Evolutionary conservation across 768 basidiomycete species (phyloP), one percentile per base, ranked within the genome.

Genomic region (Mycena rebaudengoi): DNA sequence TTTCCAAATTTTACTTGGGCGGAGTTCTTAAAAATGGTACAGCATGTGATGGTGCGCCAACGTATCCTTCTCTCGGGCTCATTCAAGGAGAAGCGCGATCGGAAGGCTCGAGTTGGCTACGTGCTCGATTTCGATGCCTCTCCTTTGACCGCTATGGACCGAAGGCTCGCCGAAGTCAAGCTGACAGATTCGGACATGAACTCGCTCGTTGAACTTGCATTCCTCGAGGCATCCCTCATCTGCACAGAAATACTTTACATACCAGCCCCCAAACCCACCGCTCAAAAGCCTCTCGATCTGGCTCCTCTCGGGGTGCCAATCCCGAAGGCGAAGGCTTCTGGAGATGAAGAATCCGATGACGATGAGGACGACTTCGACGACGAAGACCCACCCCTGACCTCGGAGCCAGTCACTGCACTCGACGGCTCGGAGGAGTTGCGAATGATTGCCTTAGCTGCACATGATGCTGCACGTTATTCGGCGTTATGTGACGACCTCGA

Each of bases 1-100:
- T 50, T 75, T 7, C 71, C 74, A 1, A 69, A 75, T 46, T 75
- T 75, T 59, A 69, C 71, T 3, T 75, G 68, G 37, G 54, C 65
- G 1, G 73, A 75, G 46, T 63, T 75, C 28, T 28, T 72, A 1
- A 69, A 70, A 37, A 63, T 75, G 3, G 62, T 71, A 13, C 65
- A 71, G 43, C 74, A 75, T 56, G 62, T 74, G 13, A 67, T 69
- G 69, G 60, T 72, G 0, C 56, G 71, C 2, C 74, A 75, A 33
- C 49, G 56, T 0, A 68, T 75, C 30, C 71, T 75, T 10, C 65
- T 74, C 8, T 69, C 71, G 1, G 72, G 68, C 1, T 35, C 57
- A n/a, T 51, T 69, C 60, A 62, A 59, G 10, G 35, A 33, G 20
- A 65, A 61, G 10, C 52, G 66, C 12, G 72, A 73, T 23, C 40